Evolutionary conservation across 768 basidiomycete species (phyloP), one percentile per base, ranked within the genome.

Genomic region (Tricholoma matsutake): DNA sequence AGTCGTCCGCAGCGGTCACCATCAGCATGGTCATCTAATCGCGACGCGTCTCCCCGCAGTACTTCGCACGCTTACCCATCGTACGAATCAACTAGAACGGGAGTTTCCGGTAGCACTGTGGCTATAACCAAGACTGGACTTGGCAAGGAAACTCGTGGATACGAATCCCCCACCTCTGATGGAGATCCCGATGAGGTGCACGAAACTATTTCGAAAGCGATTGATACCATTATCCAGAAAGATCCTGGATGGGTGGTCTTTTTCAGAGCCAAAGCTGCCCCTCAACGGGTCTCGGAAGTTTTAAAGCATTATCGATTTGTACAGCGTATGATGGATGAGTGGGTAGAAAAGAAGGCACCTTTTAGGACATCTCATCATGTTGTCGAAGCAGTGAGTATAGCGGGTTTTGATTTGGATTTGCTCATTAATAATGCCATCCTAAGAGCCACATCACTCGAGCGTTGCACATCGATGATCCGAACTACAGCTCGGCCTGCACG

Each of bases 401-500:
- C 10, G 13, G n/a, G 1, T 7, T 25, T 45, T 16, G 6, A 8
- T 7, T 7, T 47, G 18, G 10, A 5, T 6, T 22, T 31, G 18
- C 16, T 18, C 32, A 45, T 29, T 16, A 29, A 11, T 29, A 10
- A 32, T n/a, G 37, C 18, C 39, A 25, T 16, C 13, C n/a, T 57
- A 32, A 87, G 85, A 70, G 63, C 37, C 86, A 90, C 60, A 78
- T 91, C 28, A 72, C 81, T 67, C 72, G 69, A 39, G 84, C 83
- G 7, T 73, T 91, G 54, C 73, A 75, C 18, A 67, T 87, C 14
- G 74, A 79, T 34, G 67, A 72, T 39, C 62, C 64, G 5, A 68
- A 70, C 25, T 86, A 80, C 75, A 77, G 79, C 2, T 67, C 76
- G 9, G 77, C 78, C 29, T 85, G 84, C 68, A 71, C 72, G 14